Evolutionary conservation across 108 stramenopile genomes (phyloP), one percentile per base, ranked within the genome.

Genomic region (Conticribra weissflogii): DNA sequence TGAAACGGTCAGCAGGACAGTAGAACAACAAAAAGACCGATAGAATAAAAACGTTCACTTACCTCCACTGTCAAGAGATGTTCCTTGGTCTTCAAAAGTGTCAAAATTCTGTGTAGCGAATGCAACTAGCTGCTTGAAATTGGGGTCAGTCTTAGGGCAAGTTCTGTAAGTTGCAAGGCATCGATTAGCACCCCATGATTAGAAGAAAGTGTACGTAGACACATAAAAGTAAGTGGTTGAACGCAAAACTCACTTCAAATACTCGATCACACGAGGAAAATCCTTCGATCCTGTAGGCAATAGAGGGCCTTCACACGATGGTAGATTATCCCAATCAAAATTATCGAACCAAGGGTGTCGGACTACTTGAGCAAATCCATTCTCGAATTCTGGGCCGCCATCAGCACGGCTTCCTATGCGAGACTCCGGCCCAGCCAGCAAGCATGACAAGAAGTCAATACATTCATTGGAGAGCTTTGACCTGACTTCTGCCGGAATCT

Each of bases 91-190:
- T 54, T 93, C 92, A 77, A 96, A 96, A 8, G 91, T 94, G 59
- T 96, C 95, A 72, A 96, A 96, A 76, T 96, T 96, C 33, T 92
- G 89, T 18, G 95, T 96, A 30, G 89, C 86, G 49, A 86, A 82
- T 0, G 73, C 72, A n/a, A 92, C 86, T 27, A 96, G 67, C 54
- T 88, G 88, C 28, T 83, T 81, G 77, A 94, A 96, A 25, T 90
- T 81, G 51, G 87, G 92, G 60, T 93, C 90, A 0, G 78, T 75
- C 57, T 91, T 92, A 32, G 94, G 88, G 57, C 91, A 92, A 9
- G 94, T 92, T 68, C 86, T 87, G 48, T 23, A 31, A 63, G 16
- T 28, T 15, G 25, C 41, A 49, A 58, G 47, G 64, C 32, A 25
- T 27, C 46, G 49, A 2, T 1, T 31, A 4, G 14, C n/a, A n/a